Base-by-base conservation (phyloP, 2,329 filamentous ascomycete genomes). In the Talaromyces sp. region DNA sequence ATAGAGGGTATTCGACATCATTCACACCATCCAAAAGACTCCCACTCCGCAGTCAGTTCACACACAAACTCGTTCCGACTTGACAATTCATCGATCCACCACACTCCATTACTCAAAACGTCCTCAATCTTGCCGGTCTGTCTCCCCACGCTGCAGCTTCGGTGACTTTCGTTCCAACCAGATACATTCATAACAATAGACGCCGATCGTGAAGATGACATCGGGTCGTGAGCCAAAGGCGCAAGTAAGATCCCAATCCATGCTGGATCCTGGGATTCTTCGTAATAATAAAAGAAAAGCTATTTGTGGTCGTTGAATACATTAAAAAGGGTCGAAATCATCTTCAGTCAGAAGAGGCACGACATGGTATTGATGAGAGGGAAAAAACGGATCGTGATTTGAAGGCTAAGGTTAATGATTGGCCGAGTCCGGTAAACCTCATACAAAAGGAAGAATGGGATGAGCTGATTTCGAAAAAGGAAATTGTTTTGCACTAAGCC, bases 271-370 rank as follows among this genome's bases (percentile, higher is more conserved):
- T 66, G 68, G 68, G 68, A 72, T 38, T 7, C 66, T 70, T 75
- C 70, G 70, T 77, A 70, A 24, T 24, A 74, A 71, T 27, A 52
- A 52, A 52, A 41, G 41, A 21, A 57, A 51, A 32, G n/a, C 49
- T 43, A 26, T 56, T 56, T n/a, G 35, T 56, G 69, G 71, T 72
- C 67, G 69, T 76, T 74, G 74, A 76, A 75, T 75, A 75, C 72
- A 77, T 75, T 69, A 72, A 64, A 67, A 61, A 64, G 54, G 29
- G 54, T 26, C n/a, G 54, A 50, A 14, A 13, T 11, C 4, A 24
- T 29, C n/a, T 41, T 13, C 19, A 24, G 11, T 38, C 27, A 55
- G 31, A 55, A n/a, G 32, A 56, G 54, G 38, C 35, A 41, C 24
- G 32, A 56, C 35, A 19, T 41, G 24, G 41, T 41, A 46, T 60